Percentiles rank a stretch among this genome's conserved stretches.
phyloP scores from a whole-genome alignment of 768 basidiomycete genomes.

The Cyathus striatus region DNA sequence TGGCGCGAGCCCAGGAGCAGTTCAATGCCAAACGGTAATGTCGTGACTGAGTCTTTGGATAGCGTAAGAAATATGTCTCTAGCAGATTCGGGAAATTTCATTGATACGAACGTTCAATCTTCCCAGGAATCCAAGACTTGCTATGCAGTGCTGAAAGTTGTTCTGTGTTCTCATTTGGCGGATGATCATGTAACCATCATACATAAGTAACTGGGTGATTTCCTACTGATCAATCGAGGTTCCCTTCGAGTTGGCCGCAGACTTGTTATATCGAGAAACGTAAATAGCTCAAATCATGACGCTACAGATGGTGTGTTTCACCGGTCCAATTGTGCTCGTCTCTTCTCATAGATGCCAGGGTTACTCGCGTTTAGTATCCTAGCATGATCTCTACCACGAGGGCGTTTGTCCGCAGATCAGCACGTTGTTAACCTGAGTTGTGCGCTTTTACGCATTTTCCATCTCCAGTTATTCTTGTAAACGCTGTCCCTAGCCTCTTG shows the following conservation, averaged over 20 bases:
- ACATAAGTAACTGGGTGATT: not conserved
- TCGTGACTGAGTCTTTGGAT: not conserved
- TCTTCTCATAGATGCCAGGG: not conserved
- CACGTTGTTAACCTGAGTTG: not conserved
- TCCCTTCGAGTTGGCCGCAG: not conserved
- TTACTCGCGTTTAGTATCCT: not conserved
- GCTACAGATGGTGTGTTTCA: not conserved
- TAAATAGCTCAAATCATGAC: not conserved
- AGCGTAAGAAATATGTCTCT: not conserved
- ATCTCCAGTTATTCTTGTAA: too few relatives aligned
- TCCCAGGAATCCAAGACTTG: too few relatives aligned
- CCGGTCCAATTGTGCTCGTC: not conserved
- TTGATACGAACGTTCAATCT: too few relatives aligned
- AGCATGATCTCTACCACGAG: not conserved
- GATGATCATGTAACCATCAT: not conserved
- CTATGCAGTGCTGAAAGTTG: not conserved
- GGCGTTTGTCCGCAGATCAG: not conserved
- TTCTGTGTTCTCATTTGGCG: not conserved
- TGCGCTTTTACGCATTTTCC: too few relatives aligned
- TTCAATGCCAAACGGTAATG: slow-evolving; percentile 16
- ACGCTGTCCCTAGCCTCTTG: too few relatives aligned
- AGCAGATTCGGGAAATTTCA: too few relatives aligned
- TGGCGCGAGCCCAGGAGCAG: slow-evolving; percentile 41
- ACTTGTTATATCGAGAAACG: not conserved
- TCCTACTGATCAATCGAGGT: not conserved